Evolutionary conservation across 495 filamentous ascomycete species (phyloP).

Genomic region (Xylaria venustula): DNA sequence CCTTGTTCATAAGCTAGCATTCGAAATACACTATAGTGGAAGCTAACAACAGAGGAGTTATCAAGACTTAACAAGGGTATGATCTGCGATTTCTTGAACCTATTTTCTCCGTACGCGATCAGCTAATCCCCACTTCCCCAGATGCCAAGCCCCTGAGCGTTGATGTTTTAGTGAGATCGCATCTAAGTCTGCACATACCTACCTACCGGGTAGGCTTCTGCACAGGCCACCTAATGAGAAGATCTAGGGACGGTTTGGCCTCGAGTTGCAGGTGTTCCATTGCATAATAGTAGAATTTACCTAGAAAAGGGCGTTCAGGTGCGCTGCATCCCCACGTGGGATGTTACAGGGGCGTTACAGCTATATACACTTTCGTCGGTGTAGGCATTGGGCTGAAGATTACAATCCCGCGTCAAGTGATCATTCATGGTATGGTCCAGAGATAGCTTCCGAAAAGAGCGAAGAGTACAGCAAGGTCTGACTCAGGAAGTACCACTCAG

Average conservation of each 20-base stretch:
- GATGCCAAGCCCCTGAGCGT: neutral
- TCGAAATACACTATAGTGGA: neutral
- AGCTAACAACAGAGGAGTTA: neutral
- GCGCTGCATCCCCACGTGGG: conserved; percentile 2
- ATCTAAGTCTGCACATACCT: too few species aligned
- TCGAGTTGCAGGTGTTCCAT: neutral
- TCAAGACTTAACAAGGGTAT: too few species aligned
- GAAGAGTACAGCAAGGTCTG: neutral
- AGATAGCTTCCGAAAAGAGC: neutral
- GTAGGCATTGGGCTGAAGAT: conserved; percentile 1
- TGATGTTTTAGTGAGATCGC: neutral
- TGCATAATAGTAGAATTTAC: neutral
- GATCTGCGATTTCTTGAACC: too few species aligned
- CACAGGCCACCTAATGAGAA: too few species aligned
- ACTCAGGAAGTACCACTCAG: neutral
- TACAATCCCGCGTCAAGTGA: neutral
- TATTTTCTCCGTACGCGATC: neutral
- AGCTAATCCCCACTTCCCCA: neutral
- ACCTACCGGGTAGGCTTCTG: too few species aligned
- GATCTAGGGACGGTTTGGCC: too few species aligned
- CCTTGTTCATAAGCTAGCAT: conserved; percentile 2
- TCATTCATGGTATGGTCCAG: neutral
- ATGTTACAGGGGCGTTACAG: neutral
- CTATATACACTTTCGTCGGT: neutral
- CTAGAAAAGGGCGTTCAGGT: neutral